Conservation (phyloP, 225 moss, liverwort and hornwort genomes). For the Polytrichum commune region DNA sequence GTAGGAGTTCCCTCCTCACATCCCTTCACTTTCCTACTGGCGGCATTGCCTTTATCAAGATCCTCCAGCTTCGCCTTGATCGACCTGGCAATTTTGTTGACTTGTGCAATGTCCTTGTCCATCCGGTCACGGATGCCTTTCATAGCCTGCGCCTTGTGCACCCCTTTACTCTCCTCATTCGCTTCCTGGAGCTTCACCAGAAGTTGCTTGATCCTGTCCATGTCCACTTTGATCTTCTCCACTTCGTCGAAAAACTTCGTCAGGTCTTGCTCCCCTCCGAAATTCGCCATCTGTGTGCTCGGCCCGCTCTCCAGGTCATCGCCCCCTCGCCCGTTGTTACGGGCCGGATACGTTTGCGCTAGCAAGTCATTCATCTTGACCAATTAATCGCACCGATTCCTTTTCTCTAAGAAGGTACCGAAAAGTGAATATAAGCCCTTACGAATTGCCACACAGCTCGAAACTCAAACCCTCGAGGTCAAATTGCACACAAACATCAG, state of each 20-base stretch:
- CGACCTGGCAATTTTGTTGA: conserved; percentile 42
- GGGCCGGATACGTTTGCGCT: neutral
- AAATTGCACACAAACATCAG: neutral
- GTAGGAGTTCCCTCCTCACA: conserved; percentile 57
- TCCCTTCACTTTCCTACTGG: conserved; percentile 41
- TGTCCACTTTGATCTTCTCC: conserved; percentile 52
- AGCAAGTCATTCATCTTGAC: conserved; percentile 11
- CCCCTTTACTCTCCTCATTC: conserved; percentile 54
- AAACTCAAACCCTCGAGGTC: neutral
- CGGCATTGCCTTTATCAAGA: conserved; percentile 38
- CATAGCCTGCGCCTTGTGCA: conserved; percentile 51
- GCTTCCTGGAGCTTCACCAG: conserved; percentile 49
- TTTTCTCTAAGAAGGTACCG: no score
- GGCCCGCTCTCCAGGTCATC: conserved; percentile 39
- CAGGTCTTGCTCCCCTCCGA: conserved; percentile 31
- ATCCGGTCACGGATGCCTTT: conserved; percentile 45
- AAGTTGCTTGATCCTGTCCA: conserved; percentile 55
- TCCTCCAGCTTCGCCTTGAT: conserved; percentile 57
- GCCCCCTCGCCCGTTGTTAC: conserved; percentile 1
- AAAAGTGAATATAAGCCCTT: no score
- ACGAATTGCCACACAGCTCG: no score
- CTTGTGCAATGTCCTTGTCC: conserved; percentile 58
- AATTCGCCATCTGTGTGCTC: conserved; percentile 34
- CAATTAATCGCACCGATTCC: neutral
- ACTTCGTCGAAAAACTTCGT: conserved; percentile 46